phyloP scores from a whole-genome alignment of 352 stramenopile genomes.

The Phytophthora pistaciae region DNA sequence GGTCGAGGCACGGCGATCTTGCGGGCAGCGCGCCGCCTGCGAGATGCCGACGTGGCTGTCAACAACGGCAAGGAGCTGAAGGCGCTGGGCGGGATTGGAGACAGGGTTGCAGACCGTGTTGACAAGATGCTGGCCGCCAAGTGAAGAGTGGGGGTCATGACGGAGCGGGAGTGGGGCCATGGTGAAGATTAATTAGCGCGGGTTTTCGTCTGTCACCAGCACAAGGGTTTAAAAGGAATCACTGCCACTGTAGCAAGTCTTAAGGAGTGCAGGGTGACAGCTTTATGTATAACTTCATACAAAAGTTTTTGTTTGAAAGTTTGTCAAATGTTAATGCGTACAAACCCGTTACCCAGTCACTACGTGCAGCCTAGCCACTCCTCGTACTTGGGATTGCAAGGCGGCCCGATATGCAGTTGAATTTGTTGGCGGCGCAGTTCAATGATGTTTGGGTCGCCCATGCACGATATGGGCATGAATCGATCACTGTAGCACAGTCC shows the following conservation, averaged over 20 bases:
- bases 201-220: conserved; percentile 4
- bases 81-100: conserved; percentile 61
- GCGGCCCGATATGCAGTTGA: conserved; percentile 13
- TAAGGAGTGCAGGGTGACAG: conserved; percentile 14
- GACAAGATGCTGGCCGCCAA: conserved; percentile 45
- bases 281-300: neutral
- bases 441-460: conserved; percentile 12
- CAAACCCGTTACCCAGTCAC: neutral
- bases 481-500: conserved; percentile 41
- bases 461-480: conserved; percentile 36
- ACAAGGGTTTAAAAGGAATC: neutral
- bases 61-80: conserved; percentile 61
- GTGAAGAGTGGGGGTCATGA: conserved; percentile 2
- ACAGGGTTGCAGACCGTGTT: conserved; percentile 72
- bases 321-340: neutral
- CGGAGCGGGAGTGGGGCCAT: neutral
- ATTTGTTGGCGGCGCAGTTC: conserved; percentile 37
- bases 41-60: conserved; percentile 54
- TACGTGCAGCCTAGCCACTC: conserved; percentile 33
- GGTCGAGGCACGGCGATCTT: conserved; percentile 72
- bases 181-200: neutral
- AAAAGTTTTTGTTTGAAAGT: conserved; percentile 9
- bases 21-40: conserved; percentile 65
- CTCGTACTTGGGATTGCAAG: conserved; percentile 31
- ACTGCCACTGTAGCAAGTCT: neutral